Conservation (phyloP, 2,329 filamentous ascomycete species). For the Salinomyces thailandicus region DNA sequence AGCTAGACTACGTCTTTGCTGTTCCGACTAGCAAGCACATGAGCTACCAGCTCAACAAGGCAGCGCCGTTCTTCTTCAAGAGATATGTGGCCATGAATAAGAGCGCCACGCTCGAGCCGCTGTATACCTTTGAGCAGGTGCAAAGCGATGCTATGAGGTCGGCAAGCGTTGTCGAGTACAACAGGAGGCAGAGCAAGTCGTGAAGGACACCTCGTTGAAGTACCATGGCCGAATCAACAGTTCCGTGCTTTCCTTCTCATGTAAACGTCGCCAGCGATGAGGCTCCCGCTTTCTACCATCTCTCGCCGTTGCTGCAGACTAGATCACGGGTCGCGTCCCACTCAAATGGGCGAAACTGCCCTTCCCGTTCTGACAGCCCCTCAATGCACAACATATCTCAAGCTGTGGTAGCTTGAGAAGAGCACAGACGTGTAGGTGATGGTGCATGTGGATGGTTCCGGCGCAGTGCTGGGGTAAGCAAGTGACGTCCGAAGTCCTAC, state of each 20-base stretch:
- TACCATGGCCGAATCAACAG: too few relatives aligned
- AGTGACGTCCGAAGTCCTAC: too few relatives aligned
- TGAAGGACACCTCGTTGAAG: too few relatives aligned
- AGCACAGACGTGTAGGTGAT: too few relatives aligned
- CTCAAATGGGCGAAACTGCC: too few relatives aligned
- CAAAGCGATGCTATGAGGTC: slow-evolving; percentile 1
- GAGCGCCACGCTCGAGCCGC: slow-evolving; percentile 12
- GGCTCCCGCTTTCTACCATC: neutral
- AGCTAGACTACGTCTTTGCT: slow-evolving; percentile 43
- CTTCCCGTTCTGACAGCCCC: too few relatives aligned
- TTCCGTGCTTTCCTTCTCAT: neutral
- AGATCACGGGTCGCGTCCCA: neutral
- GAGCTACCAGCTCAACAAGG: slow-evolving; percentile 25
- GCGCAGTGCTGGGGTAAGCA: too few relatives aligned
- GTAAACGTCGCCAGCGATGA: neutral
- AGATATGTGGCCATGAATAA: slow-evolving; percentile 10
- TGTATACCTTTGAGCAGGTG: slow-evolving; percentile 10
- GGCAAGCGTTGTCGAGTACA: slow-evolving; percentile 1
- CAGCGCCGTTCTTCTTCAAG: slow-evolving; percentile 38
- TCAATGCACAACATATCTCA: too few relatives aligned
- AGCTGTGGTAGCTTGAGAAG: too few relatives aligned
- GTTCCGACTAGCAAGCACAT: slow-evolving; percentile 35
- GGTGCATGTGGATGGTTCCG: too few relatives aligned
- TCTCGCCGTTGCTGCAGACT: neutral
- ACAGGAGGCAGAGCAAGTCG: neutral